Evolutionary conservation across 371 early-diverging fungal species (phyloP), one percentile per base, ranked within the genome.

Genomic region (Chytridiales sp.): DNA sequence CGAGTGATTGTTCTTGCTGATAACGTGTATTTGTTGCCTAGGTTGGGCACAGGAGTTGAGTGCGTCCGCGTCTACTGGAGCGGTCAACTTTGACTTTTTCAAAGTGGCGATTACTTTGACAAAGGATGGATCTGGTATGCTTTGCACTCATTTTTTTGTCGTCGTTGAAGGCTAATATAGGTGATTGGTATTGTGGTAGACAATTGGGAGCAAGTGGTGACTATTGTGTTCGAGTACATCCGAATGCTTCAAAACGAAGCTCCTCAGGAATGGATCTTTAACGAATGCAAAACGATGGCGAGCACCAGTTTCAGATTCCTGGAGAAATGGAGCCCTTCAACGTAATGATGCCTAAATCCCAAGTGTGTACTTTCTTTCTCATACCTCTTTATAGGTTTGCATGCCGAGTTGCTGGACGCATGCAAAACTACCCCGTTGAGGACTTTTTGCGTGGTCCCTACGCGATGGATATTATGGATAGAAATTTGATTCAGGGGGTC

Each of bases 161-260:
- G 31, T 24, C 3, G 17, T 13, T n/a, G n/a, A n/a, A n/a, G n/a
- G n/a, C n/a, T n/a, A n/a, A n/a, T n/a, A n/a, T n/a, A n/a, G 30
- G 29, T 38, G 15, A 50, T 46, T 66, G 15, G 22, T 21, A 35
- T 50, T 56, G 41, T 30, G 22, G 35, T 64, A 84, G 85, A 72
- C 21, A 76, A 86, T 44, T 86, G 84, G 54, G 79, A 89, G 46
- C 89, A 93, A 32, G 85, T 96, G 3, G 76, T 95, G 24, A 58
- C 73, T 8, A 78, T 84, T 39, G 70, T 95, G 21, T 98, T 96
- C 72, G 87, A 89, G 68, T 98, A 94, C 66, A 88, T 96, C 54
- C 72, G 85, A 24, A 77, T 96, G 77, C 69, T 96, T 24, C 78
- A 80, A 32, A 66, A 70, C 4, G 68, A 67, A 31, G 91, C 91